Conservation (phyloP, 208 protist genomes). For the Naegleria lovaniensis region DNA sequence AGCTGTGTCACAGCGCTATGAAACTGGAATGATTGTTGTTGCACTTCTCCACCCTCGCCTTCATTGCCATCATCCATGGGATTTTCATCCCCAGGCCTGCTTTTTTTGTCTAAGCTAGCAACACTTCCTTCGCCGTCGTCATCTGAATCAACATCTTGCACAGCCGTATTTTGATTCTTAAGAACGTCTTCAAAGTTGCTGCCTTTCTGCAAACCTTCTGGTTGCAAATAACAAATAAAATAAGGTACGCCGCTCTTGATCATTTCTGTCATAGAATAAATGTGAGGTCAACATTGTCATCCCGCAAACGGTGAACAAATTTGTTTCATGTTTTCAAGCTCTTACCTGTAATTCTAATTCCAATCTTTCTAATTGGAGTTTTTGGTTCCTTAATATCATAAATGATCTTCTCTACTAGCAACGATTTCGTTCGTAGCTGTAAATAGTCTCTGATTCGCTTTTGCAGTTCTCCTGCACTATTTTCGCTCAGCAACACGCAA, state of each 20-base stretch:
- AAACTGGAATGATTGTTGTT: not conserved
- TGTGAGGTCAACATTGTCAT: too few relatives aligned
- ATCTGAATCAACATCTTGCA: not conserved
- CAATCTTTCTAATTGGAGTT: not conserved
- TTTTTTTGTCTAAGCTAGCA: not conserved
- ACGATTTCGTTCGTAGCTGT: not conserved
- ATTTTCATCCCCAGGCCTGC: not conserved
- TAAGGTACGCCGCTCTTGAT: not conserved
- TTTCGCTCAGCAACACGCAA: not conserved
- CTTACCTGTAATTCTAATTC: not conserved
- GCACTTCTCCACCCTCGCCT: not conserved
- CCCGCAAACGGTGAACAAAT: too few relatives aligned
- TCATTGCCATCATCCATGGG: not conserved
- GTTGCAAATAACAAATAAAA: not conserved
- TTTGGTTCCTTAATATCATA: not conserved
- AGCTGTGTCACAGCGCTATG: constrained; percentile 34
- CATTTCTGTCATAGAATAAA: too few relatives aligned
- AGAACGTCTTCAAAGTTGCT: not conserved
- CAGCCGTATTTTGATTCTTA: not conserved
- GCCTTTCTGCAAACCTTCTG: not conserved
- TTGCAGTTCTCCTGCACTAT: not conserved
- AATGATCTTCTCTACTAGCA: not conserved
- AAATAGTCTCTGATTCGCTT: not conserved
- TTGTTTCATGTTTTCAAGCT: too few relatives aligned
- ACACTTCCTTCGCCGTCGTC: not conserved